Evolutionary conservation across 2,329 filamentous ascomycete genomes (phyloP), one percentile per base, ranked within the genome.

Genomic region (Didymella lethalis): DNA sequence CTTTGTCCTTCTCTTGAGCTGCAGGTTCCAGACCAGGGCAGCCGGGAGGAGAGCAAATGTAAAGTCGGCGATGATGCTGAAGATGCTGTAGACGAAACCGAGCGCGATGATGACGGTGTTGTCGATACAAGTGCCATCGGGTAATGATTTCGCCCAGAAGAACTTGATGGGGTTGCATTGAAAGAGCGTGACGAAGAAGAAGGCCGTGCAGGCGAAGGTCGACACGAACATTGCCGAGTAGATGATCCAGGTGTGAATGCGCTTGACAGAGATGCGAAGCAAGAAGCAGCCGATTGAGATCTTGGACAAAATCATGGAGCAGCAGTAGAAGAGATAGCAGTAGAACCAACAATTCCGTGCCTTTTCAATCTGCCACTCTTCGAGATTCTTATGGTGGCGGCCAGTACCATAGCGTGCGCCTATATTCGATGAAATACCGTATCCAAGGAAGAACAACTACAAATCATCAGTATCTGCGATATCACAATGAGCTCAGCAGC

Each of bases 1-100:
- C 65, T 86, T 86, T 2, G 81, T 83, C 38, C 77, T 74, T 41
- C 71, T 75, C 62, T 82, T 82, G 61, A 86, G 79, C 51, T 81
- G 78, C 28, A 85, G 74, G 25, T 80, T 71, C 80, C 82, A 84
- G 0, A 86, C 72, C 38, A 86, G 77, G 7, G 79, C 77, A 2
- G 82, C 77, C 0, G 84, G 84, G 2, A 86, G 69, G 3, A 83
- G 67, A 1, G 81, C 83, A 23, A 85, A 76, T 0, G 77, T 77
- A 68, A 83, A 81, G 60, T 86, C 83, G 11, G 76, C 78, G 4
- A 80, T 60, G 29, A 80, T 81, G 57, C 77, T 79, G 57, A 84
- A 74, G 25, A 76, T 72, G 36, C 81, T 82, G 71, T 85, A 82
- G 0, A 80, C 71, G 28, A 83, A 79, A 4, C 78, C 81, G 0